Evolutionary conservation across 345 rosid species (phyloP).

Genomic region (Iberis pinnata): DNA sequence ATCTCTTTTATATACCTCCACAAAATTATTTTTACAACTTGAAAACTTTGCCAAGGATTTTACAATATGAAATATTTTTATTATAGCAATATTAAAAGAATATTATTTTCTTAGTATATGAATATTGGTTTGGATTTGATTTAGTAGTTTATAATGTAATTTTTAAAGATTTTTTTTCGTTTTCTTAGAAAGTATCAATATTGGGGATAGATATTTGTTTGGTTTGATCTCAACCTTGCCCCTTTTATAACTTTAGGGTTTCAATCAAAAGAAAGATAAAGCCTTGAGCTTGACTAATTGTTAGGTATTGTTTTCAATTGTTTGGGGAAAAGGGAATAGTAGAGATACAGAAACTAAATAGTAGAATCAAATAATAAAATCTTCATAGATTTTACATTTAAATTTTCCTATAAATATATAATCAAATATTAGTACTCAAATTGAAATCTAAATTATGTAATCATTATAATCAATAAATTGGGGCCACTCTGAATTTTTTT

Average conservation of each 20-base stretch:
- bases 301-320: constrained; percentile 19
- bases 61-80: no score
- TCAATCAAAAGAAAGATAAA: constrained; percentile 19
- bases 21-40: neutral
- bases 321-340: constrained; percentile 3
- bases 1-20: neutral
- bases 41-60: constrained; percentile 2
- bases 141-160: neutral
- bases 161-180: neutral
- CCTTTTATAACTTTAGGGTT: constrained; percentile 24
- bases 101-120: neutral
- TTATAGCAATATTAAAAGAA: no score
- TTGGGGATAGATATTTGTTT: constrained; percentile 16
- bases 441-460: neutral
- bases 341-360: constrained; percentile 9
- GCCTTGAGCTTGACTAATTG: constrained; percentile 22
- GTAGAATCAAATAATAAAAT: neutral
- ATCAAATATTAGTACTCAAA: neutral
- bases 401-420: neutral
- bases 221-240: constrained; percentile 20
- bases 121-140: constrained; percentile 2
- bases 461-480: neutral
- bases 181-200: neutral
- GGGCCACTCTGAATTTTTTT: no score
- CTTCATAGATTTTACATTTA: neutral